These are phyloP conservation scores for Flaveria robusta DNA, from an alignment of 129 eudicot species.

Conservation along the genomic window DNA sequence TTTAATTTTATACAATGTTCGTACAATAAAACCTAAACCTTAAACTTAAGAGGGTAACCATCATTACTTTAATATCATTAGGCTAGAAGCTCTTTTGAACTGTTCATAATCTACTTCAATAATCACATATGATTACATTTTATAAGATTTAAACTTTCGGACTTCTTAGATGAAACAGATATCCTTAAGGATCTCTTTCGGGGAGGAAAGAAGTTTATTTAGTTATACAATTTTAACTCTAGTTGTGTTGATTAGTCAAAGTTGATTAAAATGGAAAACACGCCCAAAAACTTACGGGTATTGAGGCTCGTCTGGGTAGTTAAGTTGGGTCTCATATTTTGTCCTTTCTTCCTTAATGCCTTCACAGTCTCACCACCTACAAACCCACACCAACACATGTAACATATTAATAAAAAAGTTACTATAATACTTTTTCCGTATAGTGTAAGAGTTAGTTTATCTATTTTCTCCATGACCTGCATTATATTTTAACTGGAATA, in stretches of 20 bases:
- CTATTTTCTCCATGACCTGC: neutral
- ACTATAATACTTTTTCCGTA: neutral
- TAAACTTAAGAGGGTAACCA: too few relatives aligned
- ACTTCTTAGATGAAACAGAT: too few relatives aligned
- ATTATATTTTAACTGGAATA: neutral
- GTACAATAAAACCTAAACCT: too few relatives aligned
- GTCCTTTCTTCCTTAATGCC: neutral
- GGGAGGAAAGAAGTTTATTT: too few relatives aligned
- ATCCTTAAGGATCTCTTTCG: too few relatives aligned
- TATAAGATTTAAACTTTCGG: too few relatives aligned
- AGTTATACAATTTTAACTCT: neutral
- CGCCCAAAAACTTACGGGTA: neutral
- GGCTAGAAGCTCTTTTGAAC: too few relatives aligned
- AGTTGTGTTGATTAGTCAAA: neutral
- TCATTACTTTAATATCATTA: too few relatives aligned
- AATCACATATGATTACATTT: too few relatives aligned
- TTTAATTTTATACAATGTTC: too few relatives aligned
- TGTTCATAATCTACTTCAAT: too few relatives aligned
- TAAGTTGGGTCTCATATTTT: neutral
- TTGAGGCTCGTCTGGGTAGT: conserved; percentile 12
- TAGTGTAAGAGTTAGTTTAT: neutral
- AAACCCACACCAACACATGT: neutral
- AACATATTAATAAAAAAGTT: neutral
- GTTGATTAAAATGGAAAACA: neutral
- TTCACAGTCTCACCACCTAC: neutral